Conservation (phyloP, 495 filamentous ascomycete species). For the Delitschia confertaspora region DNA sequence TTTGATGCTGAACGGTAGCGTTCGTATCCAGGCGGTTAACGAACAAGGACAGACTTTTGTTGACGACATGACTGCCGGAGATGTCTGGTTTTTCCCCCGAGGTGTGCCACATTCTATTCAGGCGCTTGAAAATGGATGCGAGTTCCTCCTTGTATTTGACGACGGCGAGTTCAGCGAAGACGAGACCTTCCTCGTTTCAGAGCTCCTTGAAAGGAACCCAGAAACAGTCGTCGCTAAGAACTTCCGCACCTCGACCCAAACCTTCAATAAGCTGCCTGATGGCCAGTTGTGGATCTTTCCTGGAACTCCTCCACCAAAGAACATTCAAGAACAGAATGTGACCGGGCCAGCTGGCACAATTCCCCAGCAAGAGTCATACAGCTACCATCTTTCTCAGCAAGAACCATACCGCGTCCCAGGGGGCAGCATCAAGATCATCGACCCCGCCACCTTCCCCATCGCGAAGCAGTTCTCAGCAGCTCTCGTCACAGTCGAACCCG, state of each 20-base stretch:
- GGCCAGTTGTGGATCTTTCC: conserved; percentile 63
- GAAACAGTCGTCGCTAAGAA: conserved; percentile 55
- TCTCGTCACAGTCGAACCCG: conserved; percentile 53
- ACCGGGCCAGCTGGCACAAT: conserved; percentile 54
- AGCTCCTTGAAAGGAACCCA: conserved; percentile 58
- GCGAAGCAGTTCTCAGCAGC: conserved; percentile 55
- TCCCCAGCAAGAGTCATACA: conserved; percentile 46
- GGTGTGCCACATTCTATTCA: conserved; percentile 63
- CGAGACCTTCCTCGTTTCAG: conserved; percentile 57
- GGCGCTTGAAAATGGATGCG: conserved; percentile 56
- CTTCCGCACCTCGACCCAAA: conserved; percentile 49
- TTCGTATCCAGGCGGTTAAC: conserved; percentile 52
- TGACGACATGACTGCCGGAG: conserved; percentile 57
- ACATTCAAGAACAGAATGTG: conserved; percentile 41
- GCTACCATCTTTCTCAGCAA: conserved; percentile 59
- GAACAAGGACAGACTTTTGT: conserved; percentile 58
- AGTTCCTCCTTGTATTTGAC: conserved; percentile 63
- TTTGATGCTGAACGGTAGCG: conserved; percentile 50
- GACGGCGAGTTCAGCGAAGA: conserved; percentile 60
- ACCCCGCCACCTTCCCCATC: conserved; percentile 55
- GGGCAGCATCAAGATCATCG: conserved; percentile 53
- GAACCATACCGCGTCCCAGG: conserved; percentile 47
- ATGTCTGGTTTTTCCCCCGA: conserved; percentile 64
- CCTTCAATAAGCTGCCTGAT: conserved; percentile 48
- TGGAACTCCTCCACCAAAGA: conserved; percentile 52